Base-by-base conservation (phyloP, 2,329 filamentous ascomycete species). In the Gnomoniopsis smithogilvyi region DNA sequence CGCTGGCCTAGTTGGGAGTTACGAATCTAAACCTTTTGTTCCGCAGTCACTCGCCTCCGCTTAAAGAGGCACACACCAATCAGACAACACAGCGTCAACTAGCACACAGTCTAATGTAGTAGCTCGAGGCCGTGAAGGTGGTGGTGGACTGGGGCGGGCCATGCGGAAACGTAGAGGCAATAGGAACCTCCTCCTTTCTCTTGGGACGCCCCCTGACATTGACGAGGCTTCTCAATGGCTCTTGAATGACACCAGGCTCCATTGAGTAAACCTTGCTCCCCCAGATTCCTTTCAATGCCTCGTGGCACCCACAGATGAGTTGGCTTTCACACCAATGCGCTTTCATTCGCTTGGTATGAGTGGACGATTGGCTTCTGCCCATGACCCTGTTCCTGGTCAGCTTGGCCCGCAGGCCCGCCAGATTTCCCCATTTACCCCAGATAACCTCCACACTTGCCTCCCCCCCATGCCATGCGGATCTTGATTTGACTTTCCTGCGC, bases 231-330 rank as follows among this genome's bases (percentile, higher is more conserved):
- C 36, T 41, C 36, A 30, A 30, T 30, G 26, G 26, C 26, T 30
- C 4, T n/a, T n/a, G n/a, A 36, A 36, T 36, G 34, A 14, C 34
- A 22, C 47, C 36, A 10, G 6, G 30, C 56, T n/a, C n/a, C n/a
- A n/a, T n/a, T n/a, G n/a, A n/a, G n/a, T n/a, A n/a, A n/a, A n/a
- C 60, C 60, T 48, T 59, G 50, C 50, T 57, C 50, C 60, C 60
- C 60, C 60, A 60, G 60, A 59, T 62, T 60, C 51, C 56, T 50
- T 19, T 46, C 6, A n/a, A 6, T 3, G 43, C n/a, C 19, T 60
- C 57, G 52, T 56, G 57, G 56, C 53, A 53, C 57, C 53, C 49
- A 56, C 41, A 51, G 56, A 58, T 56, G 60, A 50, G 48, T 56
- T 61, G 47, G 60, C 56, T 54, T 53, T 48, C 56, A 56, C 56